Base-by-base conservation (phyloP, 2,329 filamentous ascomycete genomes). In the Lanzia echinophila region DNA sequence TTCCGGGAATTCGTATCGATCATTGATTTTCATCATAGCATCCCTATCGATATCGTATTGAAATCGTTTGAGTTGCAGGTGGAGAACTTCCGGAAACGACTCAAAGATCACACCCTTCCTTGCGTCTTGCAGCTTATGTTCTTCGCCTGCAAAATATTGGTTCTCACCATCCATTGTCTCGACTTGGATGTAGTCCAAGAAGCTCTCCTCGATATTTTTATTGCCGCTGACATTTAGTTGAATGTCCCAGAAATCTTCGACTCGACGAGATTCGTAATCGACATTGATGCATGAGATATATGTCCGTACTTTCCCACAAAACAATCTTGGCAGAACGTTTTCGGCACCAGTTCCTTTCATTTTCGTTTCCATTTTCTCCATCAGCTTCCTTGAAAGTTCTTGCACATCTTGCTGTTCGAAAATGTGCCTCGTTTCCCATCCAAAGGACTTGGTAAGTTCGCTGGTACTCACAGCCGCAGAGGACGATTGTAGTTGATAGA, bases 371-470 rank as follows among this genome's bases (percentile, higher is more conserved):
- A 99, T 86, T 56, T 89, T 86, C 71, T 99, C 94, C 88, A 99
- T 99, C 58, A 99, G 78, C 69, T 97, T 96, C 54, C 95, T 83
- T 33, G 91, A 97, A 33, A 99, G 76, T 69, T 99, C 94, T 69
- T 99, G 94, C 8, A 99, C 94, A 71, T 99, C 94, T 71, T 99
- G 94, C 69, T 99, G 94, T 72, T 97, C 92, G 64, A 99, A 99
- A 50, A 97, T 96, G 67, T 99, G 92, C 60, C 90, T 83, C 2
- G 92, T 95, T 65, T 99, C 92, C 94, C 94, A 99, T 22, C 94
- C 94, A 69, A 99, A 99, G 0, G 94, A 97, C 62, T 90, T 88
- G 6, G 94, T 99, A 38, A 99, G 80, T 67, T 99, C 94, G 49
- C 87, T 90, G 1, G 94, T 99, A 38, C 88, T 82, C 2, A 99